Evolutionary conservation across 257 asterid species (phyloP).

Genomic region (Salvia miltiorrhiza): DNA sequence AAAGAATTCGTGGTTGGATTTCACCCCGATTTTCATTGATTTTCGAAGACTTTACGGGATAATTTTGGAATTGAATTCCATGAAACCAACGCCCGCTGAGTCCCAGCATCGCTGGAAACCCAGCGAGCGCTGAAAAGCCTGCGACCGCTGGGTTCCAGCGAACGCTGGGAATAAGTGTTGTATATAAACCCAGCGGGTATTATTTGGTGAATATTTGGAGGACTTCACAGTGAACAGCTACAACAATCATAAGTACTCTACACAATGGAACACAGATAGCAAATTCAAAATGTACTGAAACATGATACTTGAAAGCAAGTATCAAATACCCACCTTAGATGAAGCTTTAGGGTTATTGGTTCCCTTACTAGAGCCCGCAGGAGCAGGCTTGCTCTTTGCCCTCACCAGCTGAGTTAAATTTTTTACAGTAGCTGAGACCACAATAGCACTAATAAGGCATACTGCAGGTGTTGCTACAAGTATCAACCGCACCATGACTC

Average conservation of each 20-base stretch:
- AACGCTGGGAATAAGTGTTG: no score
- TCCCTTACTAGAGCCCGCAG: conserved; percentile 66
- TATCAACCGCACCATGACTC: conserved; percentile 97
- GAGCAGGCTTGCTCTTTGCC: conserved; percentile 57
- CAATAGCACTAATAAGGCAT: conserved; percentile 96
- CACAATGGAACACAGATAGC: neutral
- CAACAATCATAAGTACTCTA: neutral
- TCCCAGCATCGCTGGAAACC: no score
- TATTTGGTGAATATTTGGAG: neutral
- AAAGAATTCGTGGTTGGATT: no score
- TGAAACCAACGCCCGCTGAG: no score
- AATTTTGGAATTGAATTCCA: no score
- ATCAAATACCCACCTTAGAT: conserved; percentile 58
- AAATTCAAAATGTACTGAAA: neutral
- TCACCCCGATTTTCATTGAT: no score
- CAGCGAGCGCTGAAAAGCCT: no score
- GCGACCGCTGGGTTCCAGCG: no score
- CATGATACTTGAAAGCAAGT: conserved; percentile 11
- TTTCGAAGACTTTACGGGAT: no score
- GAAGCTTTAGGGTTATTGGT: conserved; percentile 63
- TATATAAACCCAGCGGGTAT: no score
- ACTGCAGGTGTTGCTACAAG: conserved; percentile 99
- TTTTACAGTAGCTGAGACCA: conserved; percentile 94
- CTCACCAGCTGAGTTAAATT: conserved; percentile 84
- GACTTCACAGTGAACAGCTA: neutral